A percentile compares a stretch with the other conserved stretches of the same genome.
Conservation (phyloP, 208 protist genomes). For the Angomonas ambiguus region DNA sequence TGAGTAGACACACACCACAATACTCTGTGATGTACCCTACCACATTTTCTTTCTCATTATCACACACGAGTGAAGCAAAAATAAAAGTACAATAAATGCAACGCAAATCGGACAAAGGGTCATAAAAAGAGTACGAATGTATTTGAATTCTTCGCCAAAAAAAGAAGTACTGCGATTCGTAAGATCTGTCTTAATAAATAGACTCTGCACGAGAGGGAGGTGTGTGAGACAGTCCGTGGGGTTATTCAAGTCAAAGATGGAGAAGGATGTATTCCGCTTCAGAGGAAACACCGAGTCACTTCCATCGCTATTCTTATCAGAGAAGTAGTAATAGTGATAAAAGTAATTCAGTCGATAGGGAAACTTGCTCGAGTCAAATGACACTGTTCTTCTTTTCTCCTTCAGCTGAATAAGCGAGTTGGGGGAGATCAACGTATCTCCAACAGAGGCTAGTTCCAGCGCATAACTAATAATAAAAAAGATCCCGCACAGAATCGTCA, state of each 20-base stretch:
- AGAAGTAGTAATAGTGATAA: neutral
- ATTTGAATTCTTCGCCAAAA: neutral
- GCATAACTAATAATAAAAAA: neutral
- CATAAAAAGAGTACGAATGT: neutral
- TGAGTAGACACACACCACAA: no score
- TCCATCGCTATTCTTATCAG: neutral
- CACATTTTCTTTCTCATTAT: neutral
- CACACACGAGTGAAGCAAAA: neutral
- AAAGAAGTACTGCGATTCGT: neutral
- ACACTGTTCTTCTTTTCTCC: neutral
- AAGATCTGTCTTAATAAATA: neutral
- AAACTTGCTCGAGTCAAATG: neutral
- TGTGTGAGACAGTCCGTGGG: neutral
- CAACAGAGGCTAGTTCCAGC: neutral
- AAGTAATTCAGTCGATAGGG: conserved; percentile 1
- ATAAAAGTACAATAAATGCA: neutral
- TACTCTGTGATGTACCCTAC: no score
- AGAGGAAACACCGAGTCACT: neutral
- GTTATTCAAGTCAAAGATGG: neutral
- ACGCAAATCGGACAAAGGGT: neutral
- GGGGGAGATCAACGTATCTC: neutral
- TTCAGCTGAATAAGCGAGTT: neutral
- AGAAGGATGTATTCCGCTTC: neutral
- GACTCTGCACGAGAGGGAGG: neutral
- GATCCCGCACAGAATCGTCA: neutral